Conservation (phyloP, 2,329 filamentous ascomycete genomes). For the Aspergillus sp. region DNA sequence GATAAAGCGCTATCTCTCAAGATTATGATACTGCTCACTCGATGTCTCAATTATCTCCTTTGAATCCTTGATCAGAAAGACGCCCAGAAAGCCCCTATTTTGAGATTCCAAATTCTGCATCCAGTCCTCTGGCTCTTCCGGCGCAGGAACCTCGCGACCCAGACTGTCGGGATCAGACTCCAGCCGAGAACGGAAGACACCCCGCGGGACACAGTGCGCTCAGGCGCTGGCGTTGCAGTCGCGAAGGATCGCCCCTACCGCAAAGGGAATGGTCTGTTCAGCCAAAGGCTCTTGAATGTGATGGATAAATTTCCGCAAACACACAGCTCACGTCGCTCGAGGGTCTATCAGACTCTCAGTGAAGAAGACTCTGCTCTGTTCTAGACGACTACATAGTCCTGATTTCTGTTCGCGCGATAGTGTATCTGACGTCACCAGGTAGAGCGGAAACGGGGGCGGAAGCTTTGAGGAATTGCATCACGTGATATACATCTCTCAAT, state of each 20-base stretch:
- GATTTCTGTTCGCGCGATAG: neutral
- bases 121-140: constrained; percentile 13
- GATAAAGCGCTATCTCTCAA: neutral
- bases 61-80: neutral
- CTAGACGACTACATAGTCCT: too few species aligned
- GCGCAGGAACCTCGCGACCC: constrained; percentile 36
- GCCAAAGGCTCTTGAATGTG: neutral
- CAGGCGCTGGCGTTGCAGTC: neutral
- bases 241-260: neutral
- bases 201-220: neutral
- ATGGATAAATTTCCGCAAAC: neutral
- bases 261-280: neutral
- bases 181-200: constrained; percentile 8
- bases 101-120: constrained; percentile 22
- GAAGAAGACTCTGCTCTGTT: neutral
- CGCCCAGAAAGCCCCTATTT: neutral
- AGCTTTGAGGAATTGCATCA: neutral
- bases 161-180: constrained; percentile 31
- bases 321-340: neutral
- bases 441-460: neutral
- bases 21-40: neutral
- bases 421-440: neutral
- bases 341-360: neutral
- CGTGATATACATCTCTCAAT: neutral
- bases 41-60: neutral